Evolutionary conservation across 768 basidiomycete species (phyloP).

Genomic region (Pilatotrama ljubarskyi): DNA sequence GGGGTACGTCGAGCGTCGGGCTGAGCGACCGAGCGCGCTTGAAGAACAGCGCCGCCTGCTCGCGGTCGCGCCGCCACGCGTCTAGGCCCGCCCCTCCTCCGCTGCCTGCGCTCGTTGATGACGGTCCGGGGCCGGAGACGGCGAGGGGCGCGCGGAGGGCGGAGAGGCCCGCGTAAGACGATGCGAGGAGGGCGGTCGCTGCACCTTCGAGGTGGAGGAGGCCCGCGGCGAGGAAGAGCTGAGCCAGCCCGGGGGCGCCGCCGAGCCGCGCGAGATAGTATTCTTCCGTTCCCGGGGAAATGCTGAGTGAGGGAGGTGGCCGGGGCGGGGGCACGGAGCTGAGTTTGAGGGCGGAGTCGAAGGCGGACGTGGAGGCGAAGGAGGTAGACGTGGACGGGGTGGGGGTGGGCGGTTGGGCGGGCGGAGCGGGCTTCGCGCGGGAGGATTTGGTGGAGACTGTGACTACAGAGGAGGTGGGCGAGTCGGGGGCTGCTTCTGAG

Average conservation of each 20-base stretch:
- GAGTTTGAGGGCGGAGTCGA: background rate
- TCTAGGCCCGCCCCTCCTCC: slow-evolving; percentile 58
- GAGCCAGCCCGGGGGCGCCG: slow-evolving; percentile 64
- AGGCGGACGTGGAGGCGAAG: background rate
- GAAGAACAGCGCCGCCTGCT: slow-evolving; percentile 69
- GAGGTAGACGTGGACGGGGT: background rate
- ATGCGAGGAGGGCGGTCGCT: slow-evolving; percentile 66
- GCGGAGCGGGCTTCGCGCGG: background rate
- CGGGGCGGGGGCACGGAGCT: slow-evolving; percentile 37
- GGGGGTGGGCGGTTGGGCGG: slow-evolving; percentile 8
- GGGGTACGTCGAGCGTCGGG: slow-evolving; percentile 68
- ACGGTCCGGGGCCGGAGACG: slow-evolving; percentile 40
- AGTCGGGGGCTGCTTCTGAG: slow-evolving; percentile 3
- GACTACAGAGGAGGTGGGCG: slow-evolving; percentile 9
- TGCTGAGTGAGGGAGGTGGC: slow-evolving; percentile 36
- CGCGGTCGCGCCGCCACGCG: slow-evolving; percentile 75
- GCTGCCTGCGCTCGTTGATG: slow-evolving; percentile 3
- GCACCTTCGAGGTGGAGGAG: slow-evolving; percentile 81
- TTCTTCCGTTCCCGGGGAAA: slow-evolving; percentile 48
- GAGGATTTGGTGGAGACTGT: slow-evolving; percentile 4
- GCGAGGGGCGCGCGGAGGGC: slow-evolving; percentile 66
- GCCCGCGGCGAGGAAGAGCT: slow-evolving; percentile 77
- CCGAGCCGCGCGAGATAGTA: slow-evolving; percentile 73
- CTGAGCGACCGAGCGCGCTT: slow-evolving; percentile 63
- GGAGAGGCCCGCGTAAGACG: slow-evolving; percentile 75